Percentiles rank a stretch among this genome's conserved stretches.
These are phyloP conservation scores for Macrolepiota albuminosa DNA, from an alignment of 768 basidiomycete species.

Conservation along the genomic window DNA sequence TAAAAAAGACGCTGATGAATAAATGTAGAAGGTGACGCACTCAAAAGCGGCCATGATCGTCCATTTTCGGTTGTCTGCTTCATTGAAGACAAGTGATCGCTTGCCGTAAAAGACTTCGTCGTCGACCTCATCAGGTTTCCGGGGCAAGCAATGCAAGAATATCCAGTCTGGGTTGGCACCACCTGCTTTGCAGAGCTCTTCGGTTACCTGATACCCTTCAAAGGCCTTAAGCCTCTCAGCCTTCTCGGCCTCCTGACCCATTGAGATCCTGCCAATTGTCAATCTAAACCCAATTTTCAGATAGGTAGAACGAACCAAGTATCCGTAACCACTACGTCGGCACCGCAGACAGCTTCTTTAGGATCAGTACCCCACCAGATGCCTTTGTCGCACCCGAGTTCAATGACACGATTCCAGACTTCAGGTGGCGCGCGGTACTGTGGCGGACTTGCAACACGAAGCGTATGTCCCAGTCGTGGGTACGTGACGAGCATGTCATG, in stretches of 20 bases:
- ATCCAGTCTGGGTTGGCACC: conserved; percentile 87
- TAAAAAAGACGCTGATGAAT: too few species aligned
- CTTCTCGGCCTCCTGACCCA: conserved; percentile 97
- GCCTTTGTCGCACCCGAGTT: conserved; percentile 65
- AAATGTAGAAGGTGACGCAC: conserved; percentile 37
- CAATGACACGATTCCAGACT: conserved; percentile 81
- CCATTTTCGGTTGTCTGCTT: conserved; percentile 97
- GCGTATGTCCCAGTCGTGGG: conserved; percentile 83
- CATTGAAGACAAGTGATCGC: conserved; percentile 87
- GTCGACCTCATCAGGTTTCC: conserved; percentile 91
- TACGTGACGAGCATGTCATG: conserved; percentile 97
- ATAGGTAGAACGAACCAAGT: conserved; percentile 66
- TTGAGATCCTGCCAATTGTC: conserved; percentile 73
- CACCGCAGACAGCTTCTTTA: conserved; percentile 79
- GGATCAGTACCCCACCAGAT: conserved; percentile 80
- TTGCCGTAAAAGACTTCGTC: conserved; percentile 96
- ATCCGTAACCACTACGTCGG: conserved; percentile 95
- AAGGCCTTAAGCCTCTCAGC: conserved; percentile 83
- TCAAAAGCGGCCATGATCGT: conserved; percentile 92
- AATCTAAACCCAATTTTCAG: background rate
- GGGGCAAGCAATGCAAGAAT: conserved; percentile 94
- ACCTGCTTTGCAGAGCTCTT: conserved; percentile 73
- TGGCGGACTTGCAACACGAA: conserved; percentile 80
- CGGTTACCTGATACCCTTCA: conserved; percentile 91
- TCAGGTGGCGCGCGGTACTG: conserved; percentile 64